Percentiles rank a stretch among this genome's conserved stretches.
phyloP scores from a whole-genome alignment of 768 basidiomycete species.

The Suillus brevipes region DNA sequence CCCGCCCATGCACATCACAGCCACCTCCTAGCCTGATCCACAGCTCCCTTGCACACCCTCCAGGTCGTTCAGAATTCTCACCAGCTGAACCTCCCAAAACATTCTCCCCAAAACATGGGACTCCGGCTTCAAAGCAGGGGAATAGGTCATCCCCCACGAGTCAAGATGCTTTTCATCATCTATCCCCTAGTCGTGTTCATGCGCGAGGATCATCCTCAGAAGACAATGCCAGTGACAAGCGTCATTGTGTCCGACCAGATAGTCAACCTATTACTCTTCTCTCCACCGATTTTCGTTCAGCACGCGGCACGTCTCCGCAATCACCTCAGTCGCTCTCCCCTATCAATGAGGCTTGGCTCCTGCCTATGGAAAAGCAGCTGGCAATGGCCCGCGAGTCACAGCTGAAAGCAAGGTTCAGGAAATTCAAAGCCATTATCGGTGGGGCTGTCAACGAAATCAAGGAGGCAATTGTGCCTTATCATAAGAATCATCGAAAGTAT shows the following conservation, averaged over 20 bases:
- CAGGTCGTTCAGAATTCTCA: neutral
- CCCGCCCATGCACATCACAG: neutral
- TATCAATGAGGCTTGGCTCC: neutral
- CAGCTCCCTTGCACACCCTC: neutral
- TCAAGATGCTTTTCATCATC: neutral
- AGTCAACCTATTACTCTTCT: neutral
- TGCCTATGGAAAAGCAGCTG: neutral
- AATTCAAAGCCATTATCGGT: neutral
- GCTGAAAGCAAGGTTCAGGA: neutral
- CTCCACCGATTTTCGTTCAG: neutral
- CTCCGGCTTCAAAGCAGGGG: neutral
- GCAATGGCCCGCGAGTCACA: neutral
- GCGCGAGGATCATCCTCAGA: neutral
- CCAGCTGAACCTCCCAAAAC: neutral
- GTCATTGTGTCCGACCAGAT: constrained; percentile 2
- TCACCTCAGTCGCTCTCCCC: constrained; percentile 1
- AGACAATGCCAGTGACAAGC: neutral
- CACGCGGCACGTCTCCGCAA: neutral
- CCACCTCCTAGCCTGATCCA: neutral
- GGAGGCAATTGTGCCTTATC: neutral
- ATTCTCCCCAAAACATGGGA: neutral
- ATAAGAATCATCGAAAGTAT: neutral
- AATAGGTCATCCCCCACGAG: neutral
- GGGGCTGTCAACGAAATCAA: constrained; percentile 2
- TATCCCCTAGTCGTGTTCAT: neutral